phyloP scores from a whole-genome alignment of 805 yeast species.

The Saccharomycopsis babjevae region DNA sequence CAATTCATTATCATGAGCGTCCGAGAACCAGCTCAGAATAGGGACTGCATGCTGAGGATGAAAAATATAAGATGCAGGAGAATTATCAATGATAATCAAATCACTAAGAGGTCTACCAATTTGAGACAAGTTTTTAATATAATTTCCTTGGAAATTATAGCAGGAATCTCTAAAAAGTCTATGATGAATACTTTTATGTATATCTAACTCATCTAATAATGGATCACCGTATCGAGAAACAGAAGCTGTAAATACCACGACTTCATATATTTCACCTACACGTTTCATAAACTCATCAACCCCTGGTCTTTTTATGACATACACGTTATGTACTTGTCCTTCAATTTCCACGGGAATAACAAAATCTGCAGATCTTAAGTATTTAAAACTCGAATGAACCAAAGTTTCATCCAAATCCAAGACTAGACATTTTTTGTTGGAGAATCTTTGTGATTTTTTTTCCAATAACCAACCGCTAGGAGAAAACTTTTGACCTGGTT shows the following conservation, averaged over 20 bases:
- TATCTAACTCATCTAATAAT: conserved; percentile 75
- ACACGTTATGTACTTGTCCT: conserved; percentile 83
- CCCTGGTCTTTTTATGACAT: conserved; percentile 95
- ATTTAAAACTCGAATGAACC: conserved; percentile 91
- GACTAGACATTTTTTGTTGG: conserved; percentile 73
- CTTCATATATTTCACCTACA: conserved; percentile 84
- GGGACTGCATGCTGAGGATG: conserved; percentile 98
- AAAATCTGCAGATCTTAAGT: conserved; percentile 86
- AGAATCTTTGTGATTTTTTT: conserved; percentile 37
- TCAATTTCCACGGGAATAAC: conserved; percentile 97
- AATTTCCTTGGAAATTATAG: conserved; percentile 87
- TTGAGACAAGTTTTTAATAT: conserved; percentile 86
- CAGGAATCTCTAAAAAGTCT: conserved; percentile 92
- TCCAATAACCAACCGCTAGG: conserved; percentile 59
- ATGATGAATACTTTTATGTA: conserved; percentile 64
- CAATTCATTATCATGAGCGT: conserved; percentile 92
- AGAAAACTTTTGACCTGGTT: conserved; percentile 62
- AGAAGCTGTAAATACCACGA: conserved; percentile 94
- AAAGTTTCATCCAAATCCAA: conserved; percentile 92
- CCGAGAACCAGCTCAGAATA: conserved; percentile 96
- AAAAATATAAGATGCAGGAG: conserved; percentile 96
- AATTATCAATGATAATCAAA: conserved; percentile 85
- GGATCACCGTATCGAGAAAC: conserved; percentile 97
- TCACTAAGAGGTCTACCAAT: conserved; percentile 86
- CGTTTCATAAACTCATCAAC: conserved; percentile 83